These are phyloP conservation scores for Pilaira anomala DNA, from an alignment of 192 early-diverging fungal species.

Conservation along the genomic window DNA sequence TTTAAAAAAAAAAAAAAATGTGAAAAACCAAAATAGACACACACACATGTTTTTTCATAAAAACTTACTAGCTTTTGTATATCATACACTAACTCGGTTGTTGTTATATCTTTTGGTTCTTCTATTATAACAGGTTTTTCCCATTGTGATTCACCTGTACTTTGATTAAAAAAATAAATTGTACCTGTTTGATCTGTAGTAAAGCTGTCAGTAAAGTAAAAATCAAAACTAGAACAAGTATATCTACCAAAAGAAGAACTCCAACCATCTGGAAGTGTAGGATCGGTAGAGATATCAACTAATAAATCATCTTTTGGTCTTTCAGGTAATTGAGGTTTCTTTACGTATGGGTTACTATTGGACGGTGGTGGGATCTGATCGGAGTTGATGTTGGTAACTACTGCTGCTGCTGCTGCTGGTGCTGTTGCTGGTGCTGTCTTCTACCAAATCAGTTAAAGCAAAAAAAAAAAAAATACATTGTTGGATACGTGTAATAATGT, in stretches of 20 bases:
- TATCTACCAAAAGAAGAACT: conserved; percentile 40
- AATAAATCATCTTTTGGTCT: not conserved
- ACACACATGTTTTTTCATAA: not conserved
- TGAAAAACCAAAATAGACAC: too few relatives aligned
- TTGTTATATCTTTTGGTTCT: not conserved
- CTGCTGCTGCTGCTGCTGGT: not conserved
- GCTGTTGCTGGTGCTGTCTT: not conserved
- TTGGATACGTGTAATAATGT: too few relatives aligned
- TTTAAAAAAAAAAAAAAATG: too few relatives aligned
- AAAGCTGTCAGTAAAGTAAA: not conserved
- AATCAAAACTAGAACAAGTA: not conserved
- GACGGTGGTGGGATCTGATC: not conserved
- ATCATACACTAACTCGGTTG: not conserved
- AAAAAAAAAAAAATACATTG: too few relatives aligned
- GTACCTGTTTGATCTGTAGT: conserved; percentile 45
- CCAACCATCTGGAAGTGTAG: conserved; percentile 42
- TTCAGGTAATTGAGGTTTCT: not conserved
- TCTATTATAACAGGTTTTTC: conserved; percentile 38
- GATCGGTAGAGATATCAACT: not conserved
- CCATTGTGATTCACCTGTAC: conserved; percentile 50
- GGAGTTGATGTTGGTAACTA: not conserved
- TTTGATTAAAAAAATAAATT: conserved; percentile 51
- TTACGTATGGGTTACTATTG: not conserved
- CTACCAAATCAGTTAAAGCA: too few relatives aligned
- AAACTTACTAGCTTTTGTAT: not conserved